phyloP scores from a whole-genome alignment of 192 early-diverging fungal species.

The Entrophospora sp. region DNA sequence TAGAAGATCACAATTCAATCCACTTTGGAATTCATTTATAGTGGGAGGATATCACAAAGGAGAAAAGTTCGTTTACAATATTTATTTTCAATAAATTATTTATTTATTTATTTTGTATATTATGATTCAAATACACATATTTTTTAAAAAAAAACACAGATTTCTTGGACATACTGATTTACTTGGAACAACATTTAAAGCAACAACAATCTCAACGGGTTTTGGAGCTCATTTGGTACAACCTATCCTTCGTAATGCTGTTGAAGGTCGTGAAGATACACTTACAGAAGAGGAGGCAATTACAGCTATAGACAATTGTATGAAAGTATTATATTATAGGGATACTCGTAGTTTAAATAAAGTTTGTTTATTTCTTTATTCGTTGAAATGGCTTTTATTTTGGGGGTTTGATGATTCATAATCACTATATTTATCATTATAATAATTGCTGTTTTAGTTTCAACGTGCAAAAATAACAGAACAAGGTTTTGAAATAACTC shows the following conservation, averaged over 20 bases:
- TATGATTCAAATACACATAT: background rate
- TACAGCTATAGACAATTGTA: slow-evolving; percentile 75
- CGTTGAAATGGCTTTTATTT: background rate
- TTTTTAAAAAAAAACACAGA: slow-evolving; percentile 9
- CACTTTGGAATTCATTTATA: slow-evolving; percentile 92
- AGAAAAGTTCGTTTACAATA: slow-evolving; percentile 42
- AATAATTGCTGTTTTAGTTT: slow-evolving; percentile 43
- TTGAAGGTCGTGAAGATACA: slow-evolving; percentile 78
- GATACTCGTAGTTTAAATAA: slow-evolving; percentile 90
- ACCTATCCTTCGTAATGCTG: slow-evolving; percentile 84
- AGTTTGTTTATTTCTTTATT: no score
- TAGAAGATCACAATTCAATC: slow-evolving; percentile 80
- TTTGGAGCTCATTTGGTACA: slow-evolving; percentile 85
- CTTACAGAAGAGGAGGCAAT: slow-evolving; percentile 86
- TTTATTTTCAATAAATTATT: background rate
- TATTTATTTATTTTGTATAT: background rate
- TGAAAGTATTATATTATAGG: slow-evolving; percentile 91
- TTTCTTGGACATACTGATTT: slow-evolving; percentile 92
- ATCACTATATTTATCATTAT: slow-evolving; percentile 3
- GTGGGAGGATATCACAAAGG: slow-evolving; percentile 79
- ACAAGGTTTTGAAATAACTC: slow-evolving; percentile 72
- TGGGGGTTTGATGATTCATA: background rate
- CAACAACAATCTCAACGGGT: slow-evolving; percentile 88
- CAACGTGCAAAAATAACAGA: slow-evolving; percentile 86
- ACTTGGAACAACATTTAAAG: slow-evolving; percentile 88